These are phyloP conservation scores for Phanerochaete sordida DNA, from an alignment of 768 basidiomycete species.

Conservation along the genomic window DNA sequence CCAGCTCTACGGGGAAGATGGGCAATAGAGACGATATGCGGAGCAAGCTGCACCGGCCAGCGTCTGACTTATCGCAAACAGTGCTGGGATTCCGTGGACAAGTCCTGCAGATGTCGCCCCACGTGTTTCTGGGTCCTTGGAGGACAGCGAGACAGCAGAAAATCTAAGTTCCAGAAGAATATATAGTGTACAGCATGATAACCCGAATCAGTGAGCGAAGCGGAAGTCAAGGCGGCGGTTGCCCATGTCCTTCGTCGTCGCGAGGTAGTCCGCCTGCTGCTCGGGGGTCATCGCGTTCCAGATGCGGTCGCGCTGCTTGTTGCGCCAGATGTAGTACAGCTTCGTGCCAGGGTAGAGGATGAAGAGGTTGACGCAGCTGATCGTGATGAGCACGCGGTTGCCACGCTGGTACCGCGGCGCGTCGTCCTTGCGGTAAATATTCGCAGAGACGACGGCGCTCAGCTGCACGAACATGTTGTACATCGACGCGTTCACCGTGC, in stretches of 20 bases:
- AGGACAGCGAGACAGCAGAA: too few species aligned
- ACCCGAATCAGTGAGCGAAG: constrained; percentile 22
- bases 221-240: constrained; percentile 29
- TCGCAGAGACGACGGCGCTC: constrained; percentile 39
- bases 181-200: background rate
- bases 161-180: too few species aligned
- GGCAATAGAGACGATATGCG: too few species aligned
- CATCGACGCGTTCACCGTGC: constrained; percentile 56
- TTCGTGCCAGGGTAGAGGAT: constrained; percentile 54
- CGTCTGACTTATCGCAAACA: too few species aligned
- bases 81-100: too few species aligned
- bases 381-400: constrained; percentile 50
- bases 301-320: constrained; percentile 45
- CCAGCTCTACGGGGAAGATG: too few species aligned
- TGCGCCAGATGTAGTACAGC: constrained; percentile 56
- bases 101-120: too few species aligned
- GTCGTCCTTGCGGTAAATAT: constrained; percentile 58
- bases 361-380: constrained; percentile 47
- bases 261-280: constrained; percentile 31
- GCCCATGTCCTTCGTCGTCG: constrained; percentile 31
- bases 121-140: too few species aligned
- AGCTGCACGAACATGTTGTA: constrained; percentile 58
- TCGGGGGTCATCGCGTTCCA: constrained; percentile 57
- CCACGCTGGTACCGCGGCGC: constrained; percentile 57
- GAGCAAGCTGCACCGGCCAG: too few species aligned